phyloP scores from a whole-genome alignment of 371 early-diverging fungal species.

The Mucor circinelloides region DNA sequence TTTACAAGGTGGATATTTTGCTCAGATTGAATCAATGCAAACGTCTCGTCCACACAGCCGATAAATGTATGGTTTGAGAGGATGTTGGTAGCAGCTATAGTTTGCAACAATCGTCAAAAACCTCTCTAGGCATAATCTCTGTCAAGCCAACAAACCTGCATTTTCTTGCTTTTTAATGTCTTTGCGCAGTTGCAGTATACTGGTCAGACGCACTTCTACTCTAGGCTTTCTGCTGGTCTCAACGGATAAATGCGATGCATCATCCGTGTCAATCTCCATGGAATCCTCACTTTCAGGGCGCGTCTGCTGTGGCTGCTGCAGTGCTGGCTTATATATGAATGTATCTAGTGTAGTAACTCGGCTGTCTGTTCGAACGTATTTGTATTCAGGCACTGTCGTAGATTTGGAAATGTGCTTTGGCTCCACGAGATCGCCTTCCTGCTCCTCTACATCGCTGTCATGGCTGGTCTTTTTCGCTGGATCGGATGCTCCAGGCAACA shows the following conservation, averaged over 20 bases:
- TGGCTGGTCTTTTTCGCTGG: not conserved
- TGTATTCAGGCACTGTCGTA: conserved; percentile 47
- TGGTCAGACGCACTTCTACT: conserved; percentile 75
- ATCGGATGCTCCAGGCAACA: conserved; percentile 36
- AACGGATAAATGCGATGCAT: conserved; percentile 7
- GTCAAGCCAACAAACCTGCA: conserved; percentile 39
- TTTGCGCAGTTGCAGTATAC: conserved; percentile 76
- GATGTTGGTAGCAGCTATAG: conserved; percentile 66
- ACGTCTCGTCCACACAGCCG: conserved; percentile 80
- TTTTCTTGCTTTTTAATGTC: conserved; percentile 67
- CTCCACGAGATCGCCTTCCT: not conserved
- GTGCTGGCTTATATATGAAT: conserved; percentile 33
- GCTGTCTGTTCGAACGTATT: conserved; percentile 82
- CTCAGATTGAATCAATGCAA: conserved; percentile 82
- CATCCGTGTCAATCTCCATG: conserved; percentile 1
- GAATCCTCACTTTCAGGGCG: conserved; percentile 1
- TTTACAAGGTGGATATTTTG: conserved; percentile 83
- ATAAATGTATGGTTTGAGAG: conserved; percentile 84
- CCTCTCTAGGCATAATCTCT: too few relatives aligned
- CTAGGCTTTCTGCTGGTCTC: conserved; percentile 25
- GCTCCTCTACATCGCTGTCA: not conserved
- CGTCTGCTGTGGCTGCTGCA: not conserved
- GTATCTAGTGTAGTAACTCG: conserved; percentile 69
- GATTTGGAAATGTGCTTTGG: not conserved
- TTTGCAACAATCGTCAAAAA: not conserved